Conservation (phyloP, 2,329 filamentous ascomycete species). For the Diplodia corticola region DNA sequence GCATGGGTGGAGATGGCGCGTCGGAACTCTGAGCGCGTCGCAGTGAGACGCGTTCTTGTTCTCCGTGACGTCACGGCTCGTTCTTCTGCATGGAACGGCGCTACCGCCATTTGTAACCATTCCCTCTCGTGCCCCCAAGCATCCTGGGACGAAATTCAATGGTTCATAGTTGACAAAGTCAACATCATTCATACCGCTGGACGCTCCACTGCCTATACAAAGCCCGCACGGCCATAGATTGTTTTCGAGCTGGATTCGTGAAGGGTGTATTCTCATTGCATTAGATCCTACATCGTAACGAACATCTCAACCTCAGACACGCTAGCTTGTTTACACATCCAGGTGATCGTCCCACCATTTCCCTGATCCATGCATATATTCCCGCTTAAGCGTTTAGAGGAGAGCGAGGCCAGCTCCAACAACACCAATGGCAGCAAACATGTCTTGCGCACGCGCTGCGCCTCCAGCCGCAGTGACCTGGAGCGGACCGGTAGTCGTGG, state of each 20-base stretch:
- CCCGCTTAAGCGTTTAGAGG: not conserved
- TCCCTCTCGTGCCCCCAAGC: too few species aligned
- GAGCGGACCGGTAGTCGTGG: not conserved
- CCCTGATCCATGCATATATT: not conserved
- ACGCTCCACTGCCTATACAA: too few species aligned
- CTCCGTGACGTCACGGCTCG: not conserved
- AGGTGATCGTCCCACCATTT: not conserved
- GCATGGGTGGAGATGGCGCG: slow-evolving; percentile 14
- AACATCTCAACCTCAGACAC: not conserved
- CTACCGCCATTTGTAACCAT: too few species aligned
- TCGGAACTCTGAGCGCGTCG: not conserved
- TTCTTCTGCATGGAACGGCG: not conserved
- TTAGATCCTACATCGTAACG: not conserved
- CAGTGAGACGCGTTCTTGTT: not conserved
- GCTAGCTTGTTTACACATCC: not conserved
- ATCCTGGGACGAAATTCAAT: too few species aligned
- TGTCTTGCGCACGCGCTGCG: not conserved
- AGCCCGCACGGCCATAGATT: not conserved
- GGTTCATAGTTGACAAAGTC: too few species aligned
- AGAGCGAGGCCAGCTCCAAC: slow-evolving; percentile 8
- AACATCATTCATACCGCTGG: too few species aligned
- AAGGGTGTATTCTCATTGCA: not conserved
- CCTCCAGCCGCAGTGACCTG: not conserved
- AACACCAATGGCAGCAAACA: slow-evolving; percentile 8
- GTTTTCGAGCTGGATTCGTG: not conserved